Evolutionary conservation across 148 eudicot species (phyloP).

Genomic region (Limonium bicolor): DNA sequence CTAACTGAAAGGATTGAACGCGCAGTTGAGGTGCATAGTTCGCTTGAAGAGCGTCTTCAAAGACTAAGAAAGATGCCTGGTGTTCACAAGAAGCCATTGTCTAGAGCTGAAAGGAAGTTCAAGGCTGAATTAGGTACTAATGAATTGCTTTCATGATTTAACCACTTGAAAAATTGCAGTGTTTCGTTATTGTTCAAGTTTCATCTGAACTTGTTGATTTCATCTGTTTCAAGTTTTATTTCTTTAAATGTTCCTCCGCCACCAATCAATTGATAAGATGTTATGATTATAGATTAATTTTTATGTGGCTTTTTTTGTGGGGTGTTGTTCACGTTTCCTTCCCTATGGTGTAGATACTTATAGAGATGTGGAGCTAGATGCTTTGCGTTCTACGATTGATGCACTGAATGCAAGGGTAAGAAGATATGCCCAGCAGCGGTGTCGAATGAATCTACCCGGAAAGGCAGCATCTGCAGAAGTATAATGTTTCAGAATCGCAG

Average conservation of each 20-base stretch:
- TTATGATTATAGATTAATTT: no score
- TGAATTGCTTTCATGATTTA: background rate
- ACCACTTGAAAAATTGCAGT: background rate
- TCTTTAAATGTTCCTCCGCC: no score
- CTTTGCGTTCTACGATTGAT: constrained; percentile 66
- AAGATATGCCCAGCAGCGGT: constrained; percentile 33
- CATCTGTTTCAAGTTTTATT: background rate
- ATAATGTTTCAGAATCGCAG: constrained; percentile 28
- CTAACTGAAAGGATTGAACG: constrained; percentile 37
- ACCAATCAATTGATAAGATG: no score
- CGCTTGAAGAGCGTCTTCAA: constrained; percentile 62
- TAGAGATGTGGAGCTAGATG: constrained; percentile 62
- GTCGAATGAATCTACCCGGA: constrained; percentile 17
- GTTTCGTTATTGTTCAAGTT: background rate
- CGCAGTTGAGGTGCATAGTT: constrained; percentile 31
- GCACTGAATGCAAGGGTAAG: constrained; percentile 60
- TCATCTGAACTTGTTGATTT: background rate
- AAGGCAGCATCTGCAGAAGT: constrained; percentile 23
- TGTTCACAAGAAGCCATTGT: constrained; percentile 61
- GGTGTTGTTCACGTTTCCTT: background rate
- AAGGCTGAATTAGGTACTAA: constrained; percentile 63
- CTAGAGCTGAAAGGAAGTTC: constrained; percentile 77
- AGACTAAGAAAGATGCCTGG: constrained; percentile 57
- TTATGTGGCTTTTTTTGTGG: background rate
- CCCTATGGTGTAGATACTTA: constrained; percentile 51